These are phyloP conservation scores for Aspergillus saccharolyticus DNA, from an alignment of 495 filamentous ascomycete genomes.

Conservation along the genomic window DNA sequence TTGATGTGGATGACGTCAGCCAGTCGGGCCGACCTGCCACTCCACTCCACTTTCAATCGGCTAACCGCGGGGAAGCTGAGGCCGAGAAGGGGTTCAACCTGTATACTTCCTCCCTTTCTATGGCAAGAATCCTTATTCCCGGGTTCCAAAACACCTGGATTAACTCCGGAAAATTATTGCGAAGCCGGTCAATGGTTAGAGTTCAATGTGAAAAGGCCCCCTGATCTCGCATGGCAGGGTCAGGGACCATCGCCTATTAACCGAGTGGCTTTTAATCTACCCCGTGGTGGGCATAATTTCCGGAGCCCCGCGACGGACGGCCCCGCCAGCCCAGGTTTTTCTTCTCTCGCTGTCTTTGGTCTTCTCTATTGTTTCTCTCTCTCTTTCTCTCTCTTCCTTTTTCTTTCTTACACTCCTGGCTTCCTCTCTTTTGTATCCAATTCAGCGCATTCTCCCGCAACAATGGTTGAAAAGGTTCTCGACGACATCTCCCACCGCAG, in stretches of 20 bases:
- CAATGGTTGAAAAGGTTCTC: slow-evolving; percentile 67
- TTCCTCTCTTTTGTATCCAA: not conserved
- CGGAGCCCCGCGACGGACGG: not conserved
- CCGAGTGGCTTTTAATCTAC: not conserved
- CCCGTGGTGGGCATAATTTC: not conserved
- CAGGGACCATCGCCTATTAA: not conserved
- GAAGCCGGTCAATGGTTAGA: not conserved
- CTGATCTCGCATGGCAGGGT: not conserved
- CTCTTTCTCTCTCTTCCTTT: slow-evolving; percentile 9
- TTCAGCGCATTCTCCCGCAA: not conserved
- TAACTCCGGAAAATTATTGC: not conserved
- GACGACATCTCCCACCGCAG: slow-evolving; percentile 96
- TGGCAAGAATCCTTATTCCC: not conserved
- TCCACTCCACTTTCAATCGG: not conserved
- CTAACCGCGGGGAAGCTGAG: not conserved
- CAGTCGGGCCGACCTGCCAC: not conserved
- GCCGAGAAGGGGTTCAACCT: not conserved
- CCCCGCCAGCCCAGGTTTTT: slow-evolving; percentile 1
- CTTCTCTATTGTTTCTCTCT: not conserved
- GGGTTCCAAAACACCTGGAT: not conserved
- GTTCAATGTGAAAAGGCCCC: not conserved
- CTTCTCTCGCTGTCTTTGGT: not conserved
- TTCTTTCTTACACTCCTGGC: slow-evolving; percentile 8
- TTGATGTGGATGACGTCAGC: not conserved
- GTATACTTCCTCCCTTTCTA: not conserved